phyloP scores from a whole-genome alignment of 2,329 filamentous ascomycete genomes.

The Colletotrichum ledebouriae region DNA sequence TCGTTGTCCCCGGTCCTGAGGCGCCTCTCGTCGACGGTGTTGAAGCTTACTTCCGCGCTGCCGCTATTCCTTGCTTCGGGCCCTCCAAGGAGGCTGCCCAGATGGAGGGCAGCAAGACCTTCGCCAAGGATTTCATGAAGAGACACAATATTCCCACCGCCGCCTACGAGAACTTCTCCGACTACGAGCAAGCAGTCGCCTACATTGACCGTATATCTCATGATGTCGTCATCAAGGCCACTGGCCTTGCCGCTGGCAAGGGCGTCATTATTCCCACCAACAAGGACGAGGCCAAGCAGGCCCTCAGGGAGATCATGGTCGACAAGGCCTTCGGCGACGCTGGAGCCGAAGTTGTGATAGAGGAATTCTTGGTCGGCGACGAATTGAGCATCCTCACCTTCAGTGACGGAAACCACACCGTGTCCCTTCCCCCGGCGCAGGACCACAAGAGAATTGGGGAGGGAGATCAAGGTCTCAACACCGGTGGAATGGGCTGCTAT shows the following conservation, averaged over 20 bases:
- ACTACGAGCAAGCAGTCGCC: constrained; percentile 68
- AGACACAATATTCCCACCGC: constrained; percentile 80
- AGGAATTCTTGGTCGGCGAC: constrained; percentile 78
- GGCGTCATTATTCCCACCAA: constrained; percentile 58
- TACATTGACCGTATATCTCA: constrained; percentile 73
- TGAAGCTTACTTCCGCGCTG: constrained; percentile 73
- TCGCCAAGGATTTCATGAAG: constrained; percentile 85
- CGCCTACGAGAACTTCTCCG: constrained; percentile 76
- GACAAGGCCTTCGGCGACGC: constrained; percentile 75
- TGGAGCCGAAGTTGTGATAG: constrained; percentile 78
- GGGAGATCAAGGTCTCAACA: constrained; percentile 77
- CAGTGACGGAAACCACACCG: constrained; percentile 74
- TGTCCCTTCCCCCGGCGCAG: constrained; percentile 77
- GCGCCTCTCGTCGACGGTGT: constrained; percentile 82
- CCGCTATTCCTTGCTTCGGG: constrained; percentile 75
- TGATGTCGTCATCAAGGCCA: constrained; percentile 80
- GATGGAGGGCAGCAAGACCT: constrained; percentile 84
- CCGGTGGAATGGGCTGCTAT: constrained; percentile 83
- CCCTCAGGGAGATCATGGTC: constrained; percentile 77
- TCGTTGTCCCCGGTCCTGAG: constrained; percentile 82
- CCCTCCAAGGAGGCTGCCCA: constrained; percentile 76
- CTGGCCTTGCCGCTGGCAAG: constrained; percentile 81
- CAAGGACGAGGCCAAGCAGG: constrained; percentile 72
- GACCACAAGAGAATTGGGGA: constrained; percentile 81
- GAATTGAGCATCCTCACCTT: constrained; percentile 78